These are phyloP conservation scores for Coniochaeta prunicola DNA, from an alignment of 2,329 filamentous ascomycete genomes.

Conservation along the genomic window DNA sequence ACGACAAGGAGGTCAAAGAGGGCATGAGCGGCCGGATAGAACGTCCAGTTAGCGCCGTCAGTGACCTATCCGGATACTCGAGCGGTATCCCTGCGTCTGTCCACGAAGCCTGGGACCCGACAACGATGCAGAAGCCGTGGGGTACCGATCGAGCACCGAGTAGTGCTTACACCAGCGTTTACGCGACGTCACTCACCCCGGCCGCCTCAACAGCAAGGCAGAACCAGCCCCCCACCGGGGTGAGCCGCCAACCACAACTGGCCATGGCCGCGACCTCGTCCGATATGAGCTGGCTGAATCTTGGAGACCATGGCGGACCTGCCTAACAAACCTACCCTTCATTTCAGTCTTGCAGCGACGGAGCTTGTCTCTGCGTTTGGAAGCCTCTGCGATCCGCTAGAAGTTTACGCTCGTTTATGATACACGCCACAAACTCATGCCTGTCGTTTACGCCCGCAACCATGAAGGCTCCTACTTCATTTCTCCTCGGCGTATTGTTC, in stretches of 20 bases:
- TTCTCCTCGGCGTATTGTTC: too few relatives aligned
- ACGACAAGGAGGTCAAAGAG: constrained; percentile 43
- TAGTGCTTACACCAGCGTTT: constrained; percentile 42
- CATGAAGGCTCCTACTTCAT: background rate
- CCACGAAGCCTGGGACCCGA: constrained; percentile 47
- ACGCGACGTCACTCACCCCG: constrained; percentile 33
- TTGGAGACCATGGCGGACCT: constrained; percentile 39
- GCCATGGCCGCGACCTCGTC: constrained; percentile 41
- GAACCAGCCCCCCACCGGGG: constrained; percentile 21
- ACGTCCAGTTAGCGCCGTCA: constrained; percentile 43
- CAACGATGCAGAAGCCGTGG: constrained; percentile 36
- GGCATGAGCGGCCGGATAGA: constrained; percentile 57
- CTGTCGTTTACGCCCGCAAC: background rate
- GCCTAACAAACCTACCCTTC: background rate
- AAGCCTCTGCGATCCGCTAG: background rate
- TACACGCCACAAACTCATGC: background rate
- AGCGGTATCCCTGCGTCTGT: constrained; percentile 61
- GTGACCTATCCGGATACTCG: constrained; percentile 47
- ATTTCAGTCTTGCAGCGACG: background rate
- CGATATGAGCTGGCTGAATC: constrained; percentile 78
- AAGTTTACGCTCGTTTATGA: background rate
- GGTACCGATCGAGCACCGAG: constrained; percentile 41
- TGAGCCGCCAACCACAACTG: constrained; percentile 43
- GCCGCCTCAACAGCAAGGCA: constrained; percentile 20
- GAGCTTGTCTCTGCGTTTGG: background rate